Evolutionary conservation across 2,329 filamentous ascomycete genomes (phyloP).

Genomic region (Fusarium brevicatenulatum): DNA sequence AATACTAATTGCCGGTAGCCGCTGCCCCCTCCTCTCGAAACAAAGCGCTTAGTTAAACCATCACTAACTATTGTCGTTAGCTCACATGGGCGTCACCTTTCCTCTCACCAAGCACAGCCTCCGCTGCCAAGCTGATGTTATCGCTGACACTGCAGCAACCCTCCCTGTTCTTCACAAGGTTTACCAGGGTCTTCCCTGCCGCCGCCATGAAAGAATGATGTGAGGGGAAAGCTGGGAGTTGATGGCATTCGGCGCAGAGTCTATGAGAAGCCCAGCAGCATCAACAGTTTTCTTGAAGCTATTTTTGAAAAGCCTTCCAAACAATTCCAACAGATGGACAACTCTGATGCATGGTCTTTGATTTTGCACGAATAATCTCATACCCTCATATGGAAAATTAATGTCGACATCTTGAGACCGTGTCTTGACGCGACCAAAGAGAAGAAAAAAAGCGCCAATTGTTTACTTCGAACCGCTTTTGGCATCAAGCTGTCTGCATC

Average conservation of each 20-base stretch:
- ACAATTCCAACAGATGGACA: neutral
- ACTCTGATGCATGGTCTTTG: neutral
- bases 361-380: neutral
- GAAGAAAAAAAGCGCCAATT: neutral
- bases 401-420: constrained; percentile 5
- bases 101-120: constrained; percentile 37
- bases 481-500: constrained; percentile 28
- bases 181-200: constrained; percentile 33
- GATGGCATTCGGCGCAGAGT: neutral
- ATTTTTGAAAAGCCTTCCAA: neutral
- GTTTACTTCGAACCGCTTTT: constrained; percentile 37
- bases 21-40: constrained; percentile 44
- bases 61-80: constrained; percentile 18
- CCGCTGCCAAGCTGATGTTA: constrained; percentile 40
- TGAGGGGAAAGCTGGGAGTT: constrained; percentile 13
- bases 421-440: constrained; percentile 5
- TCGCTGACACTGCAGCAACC: constrained; percentile 41
- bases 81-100: constrained; percentile 6
- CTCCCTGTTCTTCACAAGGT: constrained; percentile 18
- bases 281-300: neutral
- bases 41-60: constrained; percentile 32
- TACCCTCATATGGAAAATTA: neutral
- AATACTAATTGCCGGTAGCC: constrained; percentile 33
- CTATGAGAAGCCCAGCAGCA: neutral
- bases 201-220: constrained; percentile 17